Evolutionary conservation across 345 rosid species (phyloP), one percentile per base, ranked within the genome.

Genomic region (Linum tenue): DNA sequence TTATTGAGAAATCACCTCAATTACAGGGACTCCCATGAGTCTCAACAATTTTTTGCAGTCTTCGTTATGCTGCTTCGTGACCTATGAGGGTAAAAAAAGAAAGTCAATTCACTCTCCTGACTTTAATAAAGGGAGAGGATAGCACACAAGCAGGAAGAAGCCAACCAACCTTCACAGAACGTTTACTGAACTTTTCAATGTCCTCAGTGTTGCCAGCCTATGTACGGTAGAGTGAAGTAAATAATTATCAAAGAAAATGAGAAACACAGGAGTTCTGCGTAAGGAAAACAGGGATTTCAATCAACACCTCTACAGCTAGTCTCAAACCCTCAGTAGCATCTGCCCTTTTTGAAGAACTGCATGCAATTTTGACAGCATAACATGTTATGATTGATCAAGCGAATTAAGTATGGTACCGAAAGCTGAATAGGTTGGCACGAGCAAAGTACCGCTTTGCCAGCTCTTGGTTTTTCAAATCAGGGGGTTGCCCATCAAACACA

Each of bases 11-110:
- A 42, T 77, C 72, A 88, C 96, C 96, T 88, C 92, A 63, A 90
- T 77, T 67, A 88, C 96, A 53, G 97, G 97, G 63, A 94, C 91
- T 64, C 97, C 97, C 96, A 90, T 90, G 60, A 94, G 88, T 69
- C 80, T 78, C 69, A 88, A 69, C 71, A 94, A 92, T 73, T 73
- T 84, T 76, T 90, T 84, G 79, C 99, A 94, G 74, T 94, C 99
- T 38, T 88, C 95, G 75, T 90, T 90, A 74, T 90, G 99, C 64
- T 83, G 89, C 70, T 78, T 82, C 11, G 97, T 88, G 75, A 90
- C 97, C 99, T 90, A 74, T 36, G 71, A 72, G 70, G 35, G 59
- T 59, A 63, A 15, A 55, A 3, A 17, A 59, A 36, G 43, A 59
- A 59, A 38, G 14, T 12, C 7, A 48, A 8, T 10, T 22, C 40